phyloP scores from a whole-genome alignment of 1,139 yeast genomes.

The Suhomyces chickasaworum region DNA sequence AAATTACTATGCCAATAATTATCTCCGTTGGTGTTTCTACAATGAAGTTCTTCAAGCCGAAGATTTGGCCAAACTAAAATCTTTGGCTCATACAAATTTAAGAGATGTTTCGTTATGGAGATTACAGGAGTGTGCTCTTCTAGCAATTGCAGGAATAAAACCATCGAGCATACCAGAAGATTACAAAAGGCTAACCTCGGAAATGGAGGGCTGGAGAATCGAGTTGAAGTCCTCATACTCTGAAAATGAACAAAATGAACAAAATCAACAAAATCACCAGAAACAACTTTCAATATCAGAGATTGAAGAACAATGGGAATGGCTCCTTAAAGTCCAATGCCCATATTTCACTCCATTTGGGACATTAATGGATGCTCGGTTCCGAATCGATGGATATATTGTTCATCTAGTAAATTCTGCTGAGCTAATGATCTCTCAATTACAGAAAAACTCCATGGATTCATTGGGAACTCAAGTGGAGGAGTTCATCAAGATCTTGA shows the following conservation, averaged over 20 bases:
- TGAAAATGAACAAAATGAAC: background rate
- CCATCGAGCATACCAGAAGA: constrained; percentile 20
- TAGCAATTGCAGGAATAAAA: constrained; percentile 7
- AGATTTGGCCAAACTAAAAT: constrained; percentile 11
- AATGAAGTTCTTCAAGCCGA: constrained; percentile 2
- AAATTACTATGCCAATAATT: constrained; percentile 44
- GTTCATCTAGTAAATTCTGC: background rate
- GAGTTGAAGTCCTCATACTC: background rate
- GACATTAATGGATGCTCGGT: constrained; percentile 1
- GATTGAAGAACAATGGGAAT: constrained; percentile 15
- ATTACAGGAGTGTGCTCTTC: constrained; percentile 13
- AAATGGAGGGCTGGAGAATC: constrained; percentile 1
- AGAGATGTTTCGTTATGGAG: constrained; percentile 42
- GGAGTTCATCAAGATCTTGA: background rate
- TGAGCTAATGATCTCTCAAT: background rate
- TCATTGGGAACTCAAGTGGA: background rate
- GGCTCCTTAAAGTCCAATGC: constrained; percentile 30
- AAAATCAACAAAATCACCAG: background rate
- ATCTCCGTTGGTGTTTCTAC: constrained; percentile 35
- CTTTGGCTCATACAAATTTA: constrained; percentile 26
- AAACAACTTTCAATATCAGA: constrained; percentile 3
- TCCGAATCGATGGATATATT: background rate
- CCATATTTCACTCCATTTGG: constrained; percentile 9
- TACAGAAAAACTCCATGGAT: background rate
- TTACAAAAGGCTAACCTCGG: constrained; percentile 17